Base-by-base conservation (phyloP, 495 filamentous ascomycete genomes). In the Podospora sp. region DNA sequence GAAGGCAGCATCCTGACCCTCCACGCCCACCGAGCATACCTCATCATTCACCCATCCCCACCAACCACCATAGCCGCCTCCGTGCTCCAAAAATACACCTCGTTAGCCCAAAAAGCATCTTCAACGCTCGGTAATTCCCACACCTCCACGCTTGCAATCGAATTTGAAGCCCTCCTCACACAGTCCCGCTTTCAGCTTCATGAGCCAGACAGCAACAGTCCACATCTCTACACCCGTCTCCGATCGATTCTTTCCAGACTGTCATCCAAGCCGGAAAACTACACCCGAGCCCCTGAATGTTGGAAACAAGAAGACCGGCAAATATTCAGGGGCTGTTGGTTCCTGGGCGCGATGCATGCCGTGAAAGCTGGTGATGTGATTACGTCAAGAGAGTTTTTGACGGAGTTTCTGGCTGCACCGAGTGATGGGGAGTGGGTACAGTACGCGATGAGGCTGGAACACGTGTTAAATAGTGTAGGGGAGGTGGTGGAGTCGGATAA, bases 401-500 rank as follows among this genome's bases (percentile, higher is more conserved):
- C 18, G 11, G 24, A 1, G 24, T 71, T 71, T 52, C 24, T 71
- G n/a, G 18, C 14, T 1, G 56, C 65, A 0, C 62, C 69, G 29
- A 9, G 40, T 1, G 69, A 68, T 2, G 69, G 61, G 8, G 65
- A 65, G 26, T 71, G 69, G 69, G 60, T 65, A 50, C 69, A 71
- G 27, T 65, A 68, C 52, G 65, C 69, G 12, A 18, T 65, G 27
- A 7, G 62, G 0, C 9, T 68, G 49, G 69, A 71, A 33, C 56
- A 65, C 57, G 8, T 16, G 51, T 29, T 71, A 20, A 21, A 49
- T 40, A 29, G 18, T 1, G 25, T 11, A 1, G 68, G 69, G 7
- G 51, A 29, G 49, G 18, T 53, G 24, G 61, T 6, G 9, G 69
- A 68, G 49, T 65, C 69, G 6, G 60, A 65, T 0, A 18, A 62